phyloP scores from a whole-genome alignment of 169 alveolate genomes.

The Eimeria acervulina region DNA sequence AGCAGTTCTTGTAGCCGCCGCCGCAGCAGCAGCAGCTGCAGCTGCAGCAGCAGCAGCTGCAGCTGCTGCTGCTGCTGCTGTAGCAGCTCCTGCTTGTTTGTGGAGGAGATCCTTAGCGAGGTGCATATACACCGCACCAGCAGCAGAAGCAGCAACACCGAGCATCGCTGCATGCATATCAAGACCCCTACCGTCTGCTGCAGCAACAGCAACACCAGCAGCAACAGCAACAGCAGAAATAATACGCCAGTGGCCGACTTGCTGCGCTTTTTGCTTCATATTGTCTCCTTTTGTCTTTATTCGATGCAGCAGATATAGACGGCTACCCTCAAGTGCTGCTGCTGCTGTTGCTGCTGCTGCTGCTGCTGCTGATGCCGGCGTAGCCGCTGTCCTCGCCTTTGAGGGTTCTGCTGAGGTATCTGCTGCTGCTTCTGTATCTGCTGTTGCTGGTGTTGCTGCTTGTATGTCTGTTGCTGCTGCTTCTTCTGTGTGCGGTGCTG shows the following conservation, averaged over 20 bases:
- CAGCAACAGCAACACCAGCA: constrained; percentile 32
- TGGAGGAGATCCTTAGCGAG: background rate
- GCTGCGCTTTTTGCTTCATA: background rate
- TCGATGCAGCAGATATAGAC: background rate
- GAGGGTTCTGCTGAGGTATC: no score
- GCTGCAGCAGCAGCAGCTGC: no score
- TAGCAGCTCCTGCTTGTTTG: background rate
- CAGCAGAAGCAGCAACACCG: constrained; percentile 43
- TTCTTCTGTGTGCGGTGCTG: no score
- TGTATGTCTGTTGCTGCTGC: no score
- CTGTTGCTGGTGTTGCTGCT: no score
- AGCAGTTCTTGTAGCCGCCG: background rate
- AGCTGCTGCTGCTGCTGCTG: constrained; percentile 17
- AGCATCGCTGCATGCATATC: background rate
- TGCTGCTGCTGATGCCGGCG: background rate
- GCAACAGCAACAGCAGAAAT: background rate
- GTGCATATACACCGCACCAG: constrained; percentile 58
- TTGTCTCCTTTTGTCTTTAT: background rate
- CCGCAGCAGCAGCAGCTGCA: no score
- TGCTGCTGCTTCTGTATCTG: no score
- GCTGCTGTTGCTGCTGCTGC: constrained; percentile 46
- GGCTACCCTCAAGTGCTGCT: background rate
- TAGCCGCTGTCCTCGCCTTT: no score
- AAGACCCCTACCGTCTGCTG: background rate
- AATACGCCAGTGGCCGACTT: background rate